Base-by-base conservation (phyloP, 768 basidiomycete species). In the Sarcomyxa edulis region DNA sequence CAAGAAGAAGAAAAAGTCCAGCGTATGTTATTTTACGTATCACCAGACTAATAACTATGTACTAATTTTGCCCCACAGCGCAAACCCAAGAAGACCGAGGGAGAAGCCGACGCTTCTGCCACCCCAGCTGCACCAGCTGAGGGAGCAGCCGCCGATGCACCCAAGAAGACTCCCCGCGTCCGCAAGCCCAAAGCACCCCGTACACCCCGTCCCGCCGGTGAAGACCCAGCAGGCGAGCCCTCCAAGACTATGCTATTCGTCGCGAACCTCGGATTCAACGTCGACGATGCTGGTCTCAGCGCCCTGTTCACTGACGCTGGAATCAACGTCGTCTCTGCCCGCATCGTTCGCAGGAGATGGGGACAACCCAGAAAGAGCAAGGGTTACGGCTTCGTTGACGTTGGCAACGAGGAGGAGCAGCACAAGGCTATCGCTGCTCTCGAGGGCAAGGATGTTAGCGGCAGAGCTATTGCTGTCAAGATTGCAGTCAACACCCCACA, bases 341-440 rank as follows among this genome's bases (percentile, higher is more conserved):
- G 88, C 48, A 86, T 99, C 47, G 90, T 97, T 51, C 81, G 82
- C 57, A 75, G 83, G 55, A 79, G 82, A 52, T 90, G 78, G 74
- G 90, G 89, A 3, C 76, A 78, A 29, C 84, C 84, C 54, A 77
- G 84, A 60, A 86, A 80, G 63, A 90, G 86, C 74, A 95, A 95
- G 66, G 95, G 95, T 40, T 98, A 94, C 61, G 95, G 92, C 37
- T 99, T 99, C 55, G 95, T 99, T 56, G 94, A 98, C 51, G 90
- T 96, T 46, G 90, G 86, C 45, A 68, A 69, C 49, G 84, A 92
- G 62, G 86, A 80, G 51, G 81, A 93, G 63, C 95, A 99, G 69
- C 61, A 82, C 60, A 91, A 92, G 69, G 95, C 92, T 37, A 84
- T 99, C 46, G 79, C 78, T 40, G 78, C 78, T 48, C 74, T 93